Evolutionary conservation across 495 filamentous ascomycete genomes (phyloP).

Genomic region (Neurospora sp.): DNA sequence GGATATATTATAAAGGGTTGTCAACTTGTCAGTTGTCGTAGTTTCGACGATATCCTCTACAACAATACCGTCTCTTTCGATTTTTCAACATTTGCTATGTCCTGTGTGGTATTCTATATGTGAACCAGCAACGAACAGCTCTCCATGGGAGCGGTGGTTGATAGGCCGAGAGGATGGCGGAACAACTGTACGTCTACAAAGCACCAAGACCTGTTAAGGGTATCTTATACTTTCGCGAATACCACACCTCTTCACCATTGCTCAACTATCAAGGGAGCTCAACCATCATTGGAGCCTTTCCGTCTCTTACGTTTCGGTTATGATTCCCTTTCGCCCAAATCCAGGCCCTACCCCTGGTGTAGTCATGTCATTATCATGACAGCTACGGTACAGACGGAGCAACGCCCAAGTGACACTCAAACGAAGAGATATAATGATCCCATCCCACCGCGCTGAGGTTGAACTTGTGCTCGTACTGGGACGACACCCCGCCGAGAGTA

Average conservation of each 20-base stretch:
- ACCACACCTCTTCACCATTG: background rate
- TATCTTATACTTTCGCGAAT: background rate
- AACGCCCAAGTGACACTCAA: constrained; percentile 20
- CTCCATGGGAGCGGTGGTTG: background rate
- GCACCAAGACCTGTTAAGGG: background rate
- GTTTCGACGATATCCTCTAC: background rate
- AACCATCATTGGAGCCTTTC: background rate
- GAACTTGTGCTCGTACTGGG: constrained; percentile 25
- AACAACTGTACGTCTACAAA: background rate
- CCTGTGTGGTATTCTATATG: background rate
- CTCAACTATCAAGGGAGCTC: background rate
- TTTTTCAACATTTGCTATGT: background rate
- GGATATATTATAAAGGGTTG: background rate
- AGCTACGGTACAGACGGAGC: background rate
- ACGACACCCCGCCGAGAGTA: constrained; percentile 29
- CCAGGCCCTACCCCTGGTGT: too few relatives aligned
- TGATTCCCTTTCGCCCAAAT: too few relatives aligned
- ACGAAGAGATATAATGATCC: constrained; percentile 26
- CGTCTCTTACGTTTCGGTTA: too few relatives aligned
- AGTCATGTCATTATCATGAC: too few relatives aligned
- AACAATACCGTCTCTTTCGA: background rate
- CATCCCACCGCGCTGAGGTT: constrained; percentile 26
- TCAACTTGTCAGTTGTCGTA: background rate
- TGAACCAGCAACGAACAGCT: background rate
- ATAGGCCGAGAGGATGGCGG: background rate